phyloP scores from a whole-genome alignment of 768 basidiomycete genomes.

The Mycena sanguinolenta region DNA sequence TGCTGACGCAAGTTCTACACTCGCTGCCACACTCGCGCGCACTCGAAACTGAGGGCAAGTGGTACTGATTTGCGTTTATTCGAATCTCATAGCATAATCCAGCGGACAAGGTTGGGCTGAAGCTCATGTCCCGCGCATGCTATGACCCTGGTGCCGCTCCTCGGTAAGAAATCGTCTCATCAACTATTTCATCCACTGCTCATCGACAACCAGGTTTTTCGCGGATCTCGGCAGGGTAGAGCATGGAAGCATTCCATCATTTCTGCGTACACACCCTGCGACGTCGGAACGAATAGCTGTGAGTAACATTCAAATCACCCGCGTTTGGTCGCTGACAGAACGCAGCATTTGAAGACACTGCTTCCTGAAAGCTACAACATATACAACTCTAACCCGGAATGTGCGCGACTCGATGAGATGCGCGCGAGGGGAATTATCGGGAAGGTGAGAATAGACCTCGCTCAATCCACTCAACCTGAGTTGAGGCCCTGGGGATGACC shows the following conservation, averaged over 20 bases:
- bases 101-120: slow-evolving; percentile 92
- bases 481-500: background rate
- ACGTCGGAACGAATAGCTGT: slow-evolving; percentile 81
- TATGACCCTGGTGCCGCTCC: slow-evolving; percentile 86
- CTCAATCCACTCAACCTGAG: too few relatives aligned
- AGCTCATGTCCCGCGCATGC: slow-evolving; percentile 86
- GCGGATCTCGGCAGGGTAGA: slow-evolving; percentile 73
- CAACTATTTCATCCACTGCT: background rate
- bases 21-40: slow-evolving; percentile 87
- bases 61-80: background rate
- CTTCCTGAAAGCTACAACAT: slow-evolving; percentile 72
- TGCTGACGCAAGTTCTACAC: slow-evolving; percentile 65
- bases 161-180: slow-evolving; percentile 55
- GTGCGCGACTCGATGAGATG: slow-evolving; percentile 56
- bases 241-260: slow-evolving; percentile 57
- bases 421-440: slow-evolving; percentile 18
- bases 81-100: background rate
- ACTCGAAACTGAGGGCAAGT: slow-evolving; percentile 83
- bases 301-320: slow-evolving; percentile 35
- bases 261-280: slow-evolving; percentile 87
- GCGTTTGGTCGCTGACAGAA: background rate
- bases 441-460: slow-evolving; percentile 3
- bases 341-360: slow-evolving; percentile 64
- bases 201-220: slow-evolving; percentile 70
- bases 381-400: slow-evolving; percentile 68